Conservation (phyloP, 2,329 filamentous ascomycete genomes). For the Graphiopsis chlorocephala region DNA sequence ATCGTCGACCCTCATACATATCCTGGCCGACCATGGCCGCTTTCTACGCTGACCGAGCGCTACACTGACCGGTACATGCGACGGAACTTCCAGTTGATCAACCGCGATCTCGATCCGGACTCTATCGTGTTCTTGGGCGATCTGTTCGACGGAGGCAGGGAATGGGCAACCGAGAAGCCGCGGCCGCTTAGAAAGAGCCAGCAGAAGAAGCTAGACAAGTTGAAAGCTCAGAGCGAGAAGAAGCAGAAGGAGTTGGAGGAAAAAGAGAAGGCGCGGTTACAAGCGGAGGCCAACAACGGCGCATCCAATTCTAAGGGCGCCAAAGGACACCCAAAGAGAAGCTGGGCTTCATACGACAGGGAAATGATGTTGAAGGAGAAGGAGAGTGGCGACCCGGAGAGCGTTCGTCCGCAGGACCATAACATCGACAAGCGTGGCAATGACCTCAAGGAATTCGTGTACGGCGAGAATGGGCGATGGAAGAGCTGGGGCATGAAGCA, state of each 20-base stretch:
- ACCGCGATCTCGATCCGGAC: slow-evolving; percentile 74
- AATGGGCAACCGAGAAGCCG: slow-evolving; percentile 70
- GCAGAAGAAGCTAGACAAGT: slow-evolving; percentile 22
- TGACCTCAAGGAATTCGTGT: slow-evolving; percentile 29
- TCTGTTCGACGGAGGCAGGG: slow-evolving; percentile 89
- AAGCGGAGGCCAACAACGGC: slow-evolving; percentile 41
- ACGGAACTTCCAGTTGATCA: slow-evolving; percentile 75
- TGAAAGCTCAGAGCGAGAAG: slow-evolving; percentile 16
- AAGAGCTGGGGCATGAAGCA: slow-evolving; percentile 74
- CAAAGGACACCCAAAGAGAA: slow-evolving; percentile 17
- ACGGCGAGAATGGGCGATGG: slow-evolving; percentile 43
- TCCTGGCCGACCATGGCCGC: slow-evolving; percentile 72
- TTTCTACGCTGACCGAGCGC: slow-evolving; percentile 63
- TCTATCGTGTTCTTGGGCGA: slow-evolving; percentile 90
- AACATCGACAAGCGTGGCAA: slow-evolving; percentile 12
- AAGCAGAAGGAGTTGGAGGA: slow-evolving; percentile 47
- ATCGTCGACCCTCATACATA: slow-evolving; percentile 95
- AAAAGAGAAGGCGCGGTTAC: slow-evolving; percentile 46
- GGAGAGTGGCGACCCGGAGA: background rate
- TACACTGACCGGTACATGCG: slow-evolving; percentile 90
- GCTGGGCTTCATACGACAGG: slow-evolving; percentile 18
- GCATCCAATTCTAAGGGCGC: background rate
- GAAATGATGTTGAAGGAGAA: slow-evolving; percentile 7
- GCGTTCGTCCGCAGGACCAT: background rate
- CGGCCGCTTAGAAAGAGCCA: slow-evolving; percentile 22